Conservation (phyloP, 2,329 filamentous ascomycete genomes). For the Paramyrothecium roridum region DNA sequence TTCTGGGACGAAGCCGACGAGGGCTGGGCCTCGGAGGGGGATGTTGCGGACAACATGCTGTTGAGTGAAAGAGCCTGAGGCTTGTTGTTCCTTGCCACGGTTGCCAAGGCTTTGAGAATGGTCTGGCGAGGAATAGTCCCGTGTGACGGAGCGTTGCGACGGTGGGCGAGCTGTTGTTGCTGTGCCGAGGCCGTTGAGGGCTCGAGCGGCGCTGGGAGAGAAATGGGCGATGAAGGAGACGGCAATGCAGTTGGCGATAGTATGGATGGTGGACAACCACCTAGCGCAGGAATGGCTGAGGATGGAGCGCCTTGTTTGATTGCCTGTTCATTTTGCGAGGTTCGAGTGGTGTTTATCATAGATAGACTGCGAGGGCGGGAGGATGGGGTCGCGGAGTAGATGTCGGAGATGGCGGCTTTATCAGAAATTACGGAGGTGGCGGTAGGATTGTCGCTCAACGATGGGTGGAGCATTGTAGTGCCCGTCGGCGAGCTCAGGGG, state of each 20-base stretch:
- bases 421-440: not conserved
- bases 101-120: conserved; percentile 77
- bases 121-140: conserved; percentile 72
- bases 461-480: not conserved
- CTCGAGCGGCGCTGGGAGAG: not conserved
- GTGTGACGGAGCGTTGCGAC: conserved; percentile 52
- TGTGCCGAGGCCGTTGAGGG: conserved; percentile 6
- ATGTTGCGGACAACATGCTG: conserved; percentile 52
- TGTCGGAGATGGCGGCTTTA: conserved; percentile 4
- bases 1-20: conserved; percentile 54
- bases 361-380: not conserved
- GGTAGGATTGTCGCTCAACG: not conserved
- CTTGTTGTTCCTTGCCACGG: conserved; percentile 57
- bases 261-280: conserved; percentile 18
- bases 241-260: not conserved
- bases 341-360: conserved; percentile 14
- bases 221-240: conserved; percentile 1
- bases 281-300: conserved; percentile 20
- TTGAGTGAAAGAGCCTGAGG: conserved; percentile 61
- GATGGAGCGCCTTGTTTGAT: conserved; percentile 8
- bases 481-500: not conserved
- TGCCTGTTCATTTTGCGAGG: conserved; percentile 12
- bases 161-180: conserved; percentile 24
- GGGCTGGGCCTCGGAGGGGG: conserved; percentile 31
- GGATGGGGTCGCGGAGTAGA: conserved; percentile 4